These are phyloP conservation scores for Akanthomyces dipterigenus DNA, from an alignment of 2,329 filamentous ascomycete species.

Conservation along the genomic window DNA sequence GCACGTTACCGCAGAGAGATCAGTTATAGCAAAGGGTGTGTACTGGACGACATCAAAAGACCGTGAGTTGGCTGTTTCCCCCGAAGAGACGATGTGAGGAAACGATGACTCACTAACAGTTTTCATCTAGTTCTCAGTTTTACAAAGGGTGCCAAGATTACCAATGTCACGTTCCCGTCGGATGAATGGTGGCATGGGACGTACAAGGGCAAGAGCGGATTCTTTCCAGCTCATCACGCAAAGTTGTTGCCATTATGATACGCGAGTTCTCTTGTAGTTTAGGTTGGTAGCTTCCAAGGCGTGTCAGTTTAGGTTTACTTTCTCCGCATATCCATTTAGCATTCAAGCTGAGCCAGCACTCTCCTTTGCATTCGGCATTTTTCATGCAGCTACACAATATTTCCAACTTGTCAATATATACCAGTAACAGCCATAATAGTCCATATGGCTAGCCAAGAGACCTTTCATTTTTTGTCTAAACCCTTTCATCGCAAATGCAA, in stretches of 20 bases:
- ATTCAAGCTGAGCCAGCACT: not conserved
- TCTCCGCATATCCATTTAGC: not conserved
- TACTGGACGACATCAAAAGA: not conserved
- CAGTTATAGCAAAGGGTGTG: not conserved
- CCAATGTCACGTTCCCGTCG: not conserved
- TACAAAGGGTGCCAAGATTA: not conserved
- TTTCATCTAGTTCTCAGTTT: not conserved
- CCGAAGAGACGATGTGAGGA: not conserved
- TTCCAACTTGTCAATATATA: not conserved
- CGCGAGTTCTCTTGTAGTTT: not conserved
- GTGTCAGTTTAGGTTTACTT: not conserved
- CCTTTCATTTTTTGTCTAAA: slow-evolving; percentile 7
- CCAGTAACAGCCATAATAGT: slow-evolving; percentile 12
- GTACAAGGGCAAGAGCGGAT: slow-evolving; percentile 5
- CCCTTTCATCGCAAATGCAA: not conserved
- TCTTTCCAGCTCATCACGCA: not conserved
- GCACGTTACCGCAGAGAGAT: not conserved
- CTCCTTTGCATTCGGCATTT: not conserved
- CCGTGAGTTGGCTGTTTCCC: slow-evolving; percentile 1
- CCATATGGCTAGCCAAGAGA: not conserved
- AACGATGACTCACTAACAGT: not conserved
- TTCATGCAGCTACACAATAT: not conserved
- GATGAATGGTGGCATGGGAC: slow-evolving; percentile 6
- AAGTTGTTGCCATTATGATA: not conserved
- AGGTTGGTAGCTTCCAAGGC: no score